These are phyloP conservation scores for Chlamydomonas asymmetrica DNA, from an alignment of 139 green algal genomes.

Conservation along the genomic window DNA sequence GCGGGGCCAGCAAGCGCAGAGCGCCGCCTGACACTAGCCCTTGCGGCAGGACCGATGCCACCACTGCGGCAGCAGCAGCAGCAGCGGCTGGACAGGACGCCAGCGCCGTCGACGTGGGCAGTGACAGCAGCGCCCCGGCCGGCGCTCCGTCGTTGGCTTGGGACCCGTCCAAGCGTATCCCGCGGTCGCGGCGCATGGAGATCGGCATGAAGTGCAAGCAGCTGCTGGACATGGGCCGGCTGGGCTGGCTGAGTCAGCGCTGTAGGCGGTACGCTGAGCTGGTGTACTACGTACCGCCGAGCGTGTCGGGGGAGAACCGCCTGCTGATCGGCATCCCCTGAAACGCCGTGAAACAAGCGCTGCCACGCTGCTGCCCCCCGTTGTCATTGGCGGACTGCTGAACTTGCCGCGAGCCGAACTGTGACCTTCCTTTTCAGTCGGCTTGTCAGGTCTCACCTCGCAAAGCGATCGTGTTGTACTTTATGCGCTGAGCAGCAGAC, in stretches of 20 bases:
- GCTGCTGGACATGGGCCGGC: conserved; percentile 69
- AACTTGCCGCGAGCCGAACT: too few species aligned
- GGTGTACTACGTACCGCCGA: conserved; percentile 47
- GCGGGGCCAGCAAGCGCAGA: conserved; percentile 5
- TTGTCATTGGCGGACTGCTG: too few species aligned
- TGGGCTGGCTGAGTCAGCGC: conserved; percentile 52
- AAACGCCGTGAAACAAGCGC: too few species aligned
- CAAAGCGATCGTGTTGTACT: too few species aligned
- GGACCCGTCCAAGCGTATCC: conserved; percentile 21
- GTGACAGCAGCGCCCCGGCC: neutral
- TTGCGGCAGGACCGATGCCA: neutral
- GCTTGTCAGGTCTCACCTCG: too few species aligned
- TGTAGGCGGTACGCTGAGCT: conserved; percentile 5
- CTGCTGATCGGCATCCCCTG: conserved; percentile 65
- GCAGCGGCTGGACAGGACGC: neutral
- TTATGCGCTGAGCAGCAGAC: too few species aligned
- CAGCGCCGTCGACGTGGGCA: neutral
- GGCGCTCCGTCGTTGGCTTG: conserved; percentile 2
- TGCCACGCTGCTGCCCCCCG: too few species aligned
- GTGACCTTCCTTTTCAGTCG: too few species aligned
- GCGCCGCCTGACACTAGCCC: neutral
- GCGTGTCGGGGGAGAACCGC: conserved; percentile 61
- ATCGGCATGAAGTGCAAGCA: conserved; percentile 69
- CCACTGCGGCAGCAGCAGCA: neutral
- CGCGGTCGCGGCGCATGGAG: conserved; percentile 36